Percentiles rank a stretch among this genome's conserved stretches.
Conservation (phyloP, 306 rosid species). For the Quercus berberidifolia region DNA sequence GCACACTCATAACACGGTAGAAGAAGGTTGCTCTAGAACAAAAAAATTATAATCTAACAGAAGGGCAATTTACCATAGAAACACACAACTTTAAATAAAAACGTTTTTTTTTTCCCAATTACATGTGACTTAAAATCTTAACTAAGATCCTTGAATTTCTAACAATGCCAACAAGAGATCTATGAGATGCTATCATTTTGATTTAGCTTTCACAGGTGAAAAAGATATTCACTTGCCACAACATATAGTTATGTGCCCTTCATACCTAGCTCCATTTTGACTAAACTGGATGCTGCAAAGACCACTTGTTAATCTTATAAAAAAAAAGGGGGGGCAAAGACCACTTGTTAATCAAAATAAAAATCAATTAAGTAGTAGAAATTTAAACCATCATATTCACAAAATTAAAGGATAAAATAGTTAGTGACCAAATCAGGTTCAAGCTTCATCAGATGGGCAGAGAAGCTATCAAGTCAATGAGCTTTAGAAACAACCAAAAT, state of each 20-base stretch:
- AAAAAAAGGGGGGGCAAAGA: not conserved
- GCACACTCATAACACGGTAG: not conserved
- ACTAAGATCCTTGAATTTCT: not conserved
- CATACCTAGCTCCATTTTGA: not conserved
- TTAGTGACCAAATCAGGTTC: not conserved
- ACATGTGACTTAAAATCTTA: not conserved
- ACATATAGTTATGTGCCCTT: not conserved
- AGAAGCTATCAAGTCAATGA: slow-evolving; percentile 4
- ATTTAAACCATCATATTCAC: not conserved
- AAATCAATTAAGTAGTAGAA: slow-evolving; percentile 8
- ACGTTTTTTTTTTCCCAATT: not conserved
- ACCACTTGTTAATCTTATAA: not conserved
- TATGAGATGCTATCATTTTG: not conserved
- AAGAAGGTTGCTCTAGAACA: not conserved
- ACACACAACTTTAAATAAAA: not conserved
- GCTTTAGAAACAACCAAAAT: not conserved
- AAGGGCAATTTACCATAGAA: not conserved
- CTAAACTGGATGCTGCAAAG: slow-evolving; percentile 5
- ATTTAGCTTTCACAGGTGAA: not conserved
- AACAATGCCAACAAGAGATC: not conserved
- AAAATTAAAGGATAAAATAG: not conserved
- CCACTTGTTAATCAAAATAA: not conserved
- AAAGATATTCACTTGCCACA: not conserved
- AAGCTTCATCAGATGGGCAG: slow-evolving; percentile 8
- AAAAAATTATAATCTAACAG: not conserved